Percentiles rank a stretch among this genome's conserved stretches.
Evolutionary conservation across 306 rosid species (phyloP).

Genomic region (Mimosa bimucronata): DNA sequence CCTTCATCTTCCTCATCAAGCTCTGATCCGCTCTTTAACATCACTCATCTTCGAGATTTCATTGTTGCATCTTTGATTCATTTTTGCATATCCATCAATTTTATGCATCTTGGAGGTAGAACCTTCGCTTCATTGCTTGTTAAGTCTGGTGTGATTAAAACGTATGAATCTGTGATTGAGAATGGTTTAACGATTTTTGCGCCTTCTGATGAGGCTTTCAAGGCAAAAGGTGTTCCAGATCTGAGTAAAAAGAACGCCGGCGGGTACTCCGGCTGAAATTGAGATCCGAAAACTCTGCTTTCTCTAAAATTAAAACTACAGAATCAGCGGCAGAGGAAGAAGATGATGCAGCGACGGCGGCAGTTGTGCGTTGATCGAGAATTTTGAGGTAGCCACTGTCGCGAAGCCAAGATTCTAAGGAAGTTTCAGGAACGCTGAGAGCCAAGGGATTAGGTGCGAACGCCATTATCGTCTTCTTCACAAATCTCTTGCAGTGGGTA

Average conservation of each 20-base stretch:
- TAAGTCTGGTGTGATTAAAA: constrained; percentile 70
- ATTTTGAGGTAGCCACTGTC: constrained; percentile 89
- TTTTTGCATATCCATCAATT: no score
- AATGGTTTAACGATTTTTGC: constrained; percentile 88
- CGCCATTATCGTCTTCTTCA: constrained; percentile 48
- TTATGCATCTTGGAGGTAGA: constrained; percentile 70
- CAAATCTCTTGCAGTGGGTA: neutral
- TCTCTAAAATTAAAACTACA: no score
- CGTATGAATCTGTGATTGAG: constrained; percentile 54
- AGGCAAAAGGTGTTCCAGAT: constrained; percentile 77
- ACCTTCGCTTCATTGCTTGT: constrained; percentile 63
- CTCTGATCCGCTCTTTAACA: no score
- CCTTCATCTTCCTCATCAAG: no score
- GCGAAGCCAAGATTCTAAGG: constrained; percentile 95
- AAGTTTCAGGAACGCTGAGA: constrained; percentile 90
- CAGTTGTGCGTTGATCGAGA: constrained; percentile 78
- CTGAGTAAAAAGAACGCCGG: no score
- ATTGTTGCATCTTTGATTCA: no score
- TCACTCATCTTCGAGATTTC: no score
- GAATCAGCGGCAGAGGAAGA: constrained; percentile 31
- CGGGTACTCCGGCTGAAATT: no score
- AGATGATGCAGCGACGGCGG: constrained; percentile 36
- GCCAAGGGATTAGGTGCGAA: constrained; percentile 86
- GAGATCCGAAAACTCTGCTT: no score
- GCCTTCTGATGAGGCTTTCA: constrained; percentile 87